Base-by-base conservation (phyloP, 1,139 yeast species). In the Taphrina wiesneri region DNA sequence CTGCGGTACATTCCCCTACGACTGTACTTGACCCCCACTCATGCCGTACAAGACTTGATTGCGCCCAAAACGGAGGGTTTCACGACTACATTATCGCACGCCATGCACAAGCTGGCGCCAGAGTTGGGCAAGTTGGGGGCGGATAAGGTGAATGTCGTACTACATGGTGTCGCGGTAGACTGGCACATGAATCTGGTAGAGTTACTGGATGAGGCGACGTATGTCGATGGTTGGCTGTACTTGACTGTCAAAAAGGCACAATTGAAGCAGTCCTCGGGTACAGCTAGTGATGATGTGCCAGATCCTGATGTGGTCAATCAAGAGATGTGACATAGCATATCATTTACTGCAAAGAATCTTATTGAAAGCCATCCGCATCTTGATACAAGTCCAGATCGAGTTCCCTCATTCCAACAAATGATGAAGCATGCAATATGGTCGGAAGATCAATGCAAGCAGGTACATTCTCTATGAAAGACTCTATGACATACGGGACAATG, bases 151-250 rank as follows among this genome's bases (percentile, higher is more conserved):
- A 28, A 19, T 15, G 46, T 60, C 28, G 9, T 23, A 17, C 7
- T 30, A 15, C 64, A 60, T 17, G 64, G 64, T 28, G 52, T 43
- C 32, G 41, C 34, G 7, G 30, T 60, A 6, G 30, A 45, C 3
- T 49, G 56, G 51, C 25, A 23, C 23, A 11, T 49, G 19, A 2
- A n/a, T 11, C 4, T 60, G 32, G 5, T 28, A 2, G 51, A 51
- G 1, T 19, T 60, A 9, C 51, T 60, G 9, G 41, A 59, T 17
- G 57, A 60, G 21, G 56, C 57, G 21, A 23, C 52, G 23, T 51
- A 49, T 41, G 51, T 41, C 46, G 64, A 60, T n/a, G 64, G 52
- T 2, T 60, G 64, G 64, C 56, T 60, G 19, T 60, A 60, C 52
- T 19, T 57, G 23, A 34, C 56, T 2, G 9, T 60, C 36, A 49